Percentiles rank a stretch among this genome's conserved stretches.
These are phyloP conservation scores for Penicillium macrosclerotiorum DNA, from an alignment of 495 filamentous ascomycete species.

Conservation along the genomic window DNA sequence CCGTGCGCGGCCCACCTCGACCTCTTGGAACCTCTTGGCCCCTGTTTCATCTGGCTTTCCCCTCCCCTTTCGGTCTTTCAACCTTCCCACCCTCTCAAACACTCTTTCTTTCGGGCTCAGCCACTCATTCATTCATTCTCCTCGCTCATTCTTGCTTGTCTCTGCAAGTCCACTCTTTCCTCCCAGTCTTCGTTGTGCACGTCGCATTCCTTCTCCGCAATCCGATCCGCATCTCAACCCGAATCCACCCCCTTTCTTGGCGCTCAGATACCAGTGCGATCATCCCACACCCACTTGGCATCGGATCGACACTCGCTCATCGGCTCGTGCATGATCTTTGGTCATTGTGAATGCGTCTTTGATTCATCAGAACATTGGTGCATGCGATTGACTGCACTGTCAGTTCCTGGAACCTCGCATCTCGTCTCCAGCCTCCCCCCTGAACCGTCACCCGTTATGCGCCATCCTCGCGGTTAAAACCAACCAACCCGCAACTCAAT, in stretches of 20 bases:
- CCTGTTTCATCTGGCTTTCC: slow-evolving; percentile 13
- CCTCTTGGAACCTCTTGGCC: background rate
- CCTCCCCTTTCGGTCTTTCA: slow-evolving; percentile 5
- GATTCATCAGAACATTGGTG: slow-evolving; percentile 15
- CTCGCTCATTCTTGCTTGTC: slow-evolving; percentile 5
- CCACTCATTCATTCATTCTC: background rate
- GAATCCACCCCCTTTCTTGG: slow-evolving; percentile 23
- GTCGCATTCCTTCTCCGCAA: slow-evolving; percentile 25
- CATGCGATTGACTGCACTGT: too few relatives aligned
- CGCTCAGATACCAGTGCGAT: slow-evolving; percentile 18
- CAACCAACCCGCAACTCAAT: background rate
- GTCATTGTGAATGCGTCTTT: slow-evolving; percentile 14
- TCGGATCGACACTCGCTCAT: slow-evolving; percentile 11
- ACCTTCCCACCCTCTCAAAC: background rate
- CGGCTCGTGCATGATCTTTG: slow-evolving; percentile 2
- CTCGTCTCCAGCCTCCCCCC: slow-evolving; percentile 3
- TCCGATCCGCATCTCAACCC: slow-evolving; percentile 12
- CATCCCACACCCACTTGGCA: slow-evolving; percentile 9
- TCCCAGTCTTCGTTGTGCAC: slow-evolving; percentile 5
- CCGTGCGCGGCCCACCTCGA: too few relatives aligned
- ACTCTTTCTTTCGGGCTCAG: background rate
- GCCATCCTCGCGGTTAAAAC: slow-evolving; percentile 22
- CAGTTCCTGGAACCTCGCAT: slow-evolving; percentile 2
- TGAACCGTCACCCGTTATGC: slow-evolving; percentile 20
- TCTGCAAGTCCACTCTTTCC: slow-evolving; percentile 9